Conservation (phyloP, 148 eudicot genomes). For the Simmondsia chinensis region DNA sequence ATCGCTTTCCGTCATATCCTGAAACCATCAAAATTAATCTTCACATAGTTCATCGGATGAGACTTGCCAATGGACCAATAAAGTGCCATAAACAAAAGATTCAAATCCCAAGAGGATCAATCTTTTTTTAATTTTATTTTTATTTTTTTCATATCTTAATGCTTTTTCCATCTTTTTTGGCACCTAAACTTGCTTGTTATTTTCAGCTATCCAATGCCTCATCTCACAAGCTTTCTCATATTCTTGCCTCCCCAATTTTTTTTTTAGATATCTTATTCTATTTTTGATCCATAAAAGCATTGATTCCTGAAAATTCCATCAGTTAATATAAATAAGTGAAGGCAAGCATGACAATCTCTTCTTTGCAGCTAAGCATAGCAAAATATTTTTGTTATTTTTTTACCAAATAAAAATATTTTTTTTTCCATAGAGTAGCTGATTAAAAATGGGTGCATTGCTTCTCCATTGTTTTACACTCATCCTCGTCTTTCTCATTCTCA, state of each 20-base stretch:
- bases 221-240: slow-evolving; percentile 73
- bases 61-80: too few species aligned
- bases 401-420: too few species aligned
- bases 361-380: too few species aligned
- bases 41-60: too few species aligned
- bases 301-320: slow-evolving; percentile 47
- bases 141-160: slow-evolving; percentile 5
- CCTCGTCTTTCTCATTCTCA: slow-evolving; percentile 30
- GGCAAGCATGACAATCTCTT: slow-evolving; percentile 21
- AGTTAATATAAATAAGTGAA: slow-evolving; percentile 24
- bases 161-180: slow-evolving; percentile 16
- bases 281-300: slow-evolving; percentile 67
- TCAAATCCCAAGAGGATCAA: slow-evolving; percentile 30
- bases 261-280: too few species aligned
- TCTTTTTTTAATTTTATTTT: slow-evolving; percentile 17
- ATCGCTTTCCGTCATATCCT: too few species aligned
- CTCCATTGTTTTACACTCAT: slow-evolving; percentile 23
- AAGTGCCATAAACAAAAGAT: slow-evolving; percentile 24
- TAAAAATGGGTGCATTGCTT: slow-evolving; percentile 31
- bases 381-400: too few species aligned
- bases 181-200: slow-evolving; percentile 51
- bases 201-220: slow-evolving; percentile 64
- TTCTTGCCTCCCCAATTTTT: slow-evolving; percentile 45
- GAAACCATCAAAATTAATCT: too few species aligned
- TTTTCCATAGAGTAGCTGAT: not conserved